phyloP scores from a whole-genome alignment of 495 filamentous ascomycete species.

The Lasiosphaeria ovina region DNA sequence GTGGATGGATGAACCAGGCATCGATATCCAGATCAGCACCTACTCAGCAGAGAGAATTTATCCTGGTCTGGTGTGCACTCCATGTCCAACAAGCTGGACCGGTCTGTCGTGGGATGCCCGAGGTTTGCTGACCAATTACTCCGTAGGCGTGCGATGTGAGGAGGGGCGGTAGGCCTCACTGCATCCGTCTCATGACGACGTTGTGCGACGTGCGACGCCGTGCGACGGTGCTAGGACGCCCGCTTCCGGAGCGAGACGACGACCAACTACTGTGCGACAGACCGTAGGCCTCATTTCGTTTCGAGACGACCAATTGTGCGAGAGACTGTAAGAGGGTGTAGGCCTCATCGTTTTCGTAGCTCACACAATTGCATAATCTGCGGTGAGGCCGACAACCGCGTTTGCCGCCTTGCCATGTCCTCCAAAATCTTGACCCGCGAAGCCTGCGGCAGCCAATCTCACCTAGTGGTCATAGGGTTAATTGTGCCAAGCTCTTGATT shows the following conservation, averaged over 20 bases:
- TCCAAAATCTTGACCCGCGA: not conserved
- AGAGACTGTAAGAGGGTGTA: not conserved
- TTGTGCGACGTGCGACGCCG: not conserved
- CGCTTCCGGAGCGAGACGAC: not conserved
- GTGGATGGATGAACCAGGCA: not conserved
- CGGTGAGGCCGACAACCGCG: not conserved
- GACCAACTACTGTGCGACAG: not conserved
- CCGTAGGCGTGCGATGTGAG: not conserved
- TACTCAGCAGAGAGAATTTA: not conserved
- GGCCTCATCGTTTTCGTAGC: not conserved
- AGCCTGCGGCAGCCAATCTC: not conserved
- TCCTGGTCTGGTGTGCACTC: not conserved
- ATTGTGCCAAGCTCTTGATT: not conserved
- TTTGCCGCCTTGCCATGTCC: not conserved
- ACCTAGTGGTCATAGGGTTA: not conserved
- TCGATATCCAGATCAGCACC: not conserved
- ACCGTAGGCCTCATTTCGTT: slow-evolving; percentile 7
- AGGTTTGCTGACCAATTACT: not conserved
- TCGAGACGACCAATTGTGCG: not conserved
- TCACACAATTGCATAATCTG: not conserved
- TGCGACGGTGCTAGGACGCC: not conserved
- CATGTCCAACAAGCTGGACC: not conserved
- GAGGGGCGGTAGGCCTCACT: slow-evolving; percentile 2
- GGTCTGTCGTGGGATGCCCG: not conserved
- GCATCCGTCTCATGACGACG: not conserved